Base-by-base conservation (phyloP, 2,329 filamentous ascomycete genomes). In the Fusarium proliferatum region DNA sequence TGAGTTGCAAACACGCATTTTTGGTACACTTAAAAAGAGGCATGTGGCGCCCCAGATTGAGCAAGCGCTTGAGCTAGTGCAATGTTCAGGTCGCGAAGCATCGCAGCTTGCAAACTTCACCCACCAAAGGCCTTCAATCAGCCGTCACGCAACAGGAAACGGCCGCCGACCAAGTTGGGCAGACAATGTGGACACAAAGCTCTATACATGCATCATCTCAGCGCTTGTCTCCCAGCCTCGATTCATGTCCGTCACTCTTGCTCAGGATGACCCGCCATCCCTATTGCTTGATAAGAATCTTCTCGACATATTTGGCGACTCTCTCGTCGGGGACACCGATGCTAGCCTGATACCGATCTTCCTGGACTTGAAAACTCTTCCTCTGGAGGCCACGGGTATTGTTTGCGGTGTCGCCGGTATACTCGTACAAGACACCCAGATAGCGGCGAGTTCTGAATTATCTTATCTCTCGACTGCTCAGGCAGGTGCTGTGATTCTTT, bases 401-500 rank as follows among this genome's bases (percentile, higher is more conserved):
- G 94, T 99, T 7, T 98, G 95, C 76, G 96, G 96, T 34, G 94
- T 99, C 5, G 95, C 96, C 0, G 94, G 95, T 33, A 89, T 91
- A 61, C 86, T 98, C 34, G 93, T 95, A 2, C 90, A 93, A 56
- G 93, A 93, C 51, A 91, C 94, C 81, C 83, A 86, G 61, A 84
- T 84, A 75, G 80, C 81, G 39, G 84, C 85, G 67, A 87, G 83
- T 74, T 89, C 94, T 2, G 95, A 98, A 80, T 91, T 98, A 83
- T 96, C 93, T 65, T 98, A 98, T 81, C 85, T 98, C 71, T 96
- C 93, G 69, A 98, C 96, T 0, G 95, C 94, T 9, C 89, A 92
- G 46, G 94, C 95, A 1, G 96, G 96, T 3, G 95, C 94, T 9
- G 96, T 98, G 15, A 95, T 98, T 78, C 89, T 98, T 43, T 89